Evolutionary conservation across 176 grass and related monocot species (phyloP).

Genomic region (Oropetium thomaeum): DNA sequence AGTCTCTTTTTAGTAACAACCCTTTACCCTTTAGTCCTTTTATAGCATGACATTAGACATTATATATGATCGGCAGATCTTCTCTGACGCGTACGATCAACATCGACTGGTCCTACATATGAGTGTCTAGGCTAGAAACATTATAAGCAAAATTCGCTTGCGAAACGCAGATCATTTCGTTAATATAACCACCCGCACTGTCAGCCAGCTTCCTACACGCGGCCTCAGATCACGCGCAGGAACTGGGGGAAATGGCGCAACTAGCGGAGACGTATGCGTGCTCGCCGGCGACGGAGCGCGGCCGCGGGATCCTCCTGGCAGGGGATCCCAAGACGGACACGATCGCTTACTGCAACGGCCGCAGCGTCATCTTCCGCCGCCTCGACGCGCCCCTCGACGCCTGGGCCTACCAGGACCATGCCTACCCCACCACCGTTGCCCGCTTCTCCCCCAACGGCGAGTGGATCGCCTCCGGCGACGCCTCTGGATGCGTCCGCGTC

Average conservation of each 20-base stretch:
- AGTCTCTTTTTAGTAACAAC: too few species aligned
- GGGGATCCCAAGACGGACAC: conserved; percentile 68
- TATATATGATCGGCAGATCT: too few species aligned
- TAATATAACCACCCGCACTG: conserved; percentile 15
- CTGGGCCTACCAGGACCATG: conserved; percentile 79
- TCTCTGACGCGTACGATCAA: not conserved
- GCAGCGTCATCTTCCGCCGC: conserved; percentile 84
- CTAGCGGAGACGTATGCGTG: conserved; percentile 91
- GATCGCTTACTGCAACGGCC: conserved; percentile 74
- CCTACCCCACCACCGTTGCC: conserved; percentile 78
- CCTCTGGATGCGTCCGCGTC: conserved; percentile 71
- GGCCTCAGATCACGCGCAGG: conserved; percentile 21
- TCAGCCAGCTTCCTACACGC: conserved; percentile 8
- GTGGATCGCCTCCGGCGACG: conserved; percentile 94
- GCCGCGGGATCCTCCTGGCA: conserved; percentile 77
- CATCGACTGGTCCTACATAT: not conserved
- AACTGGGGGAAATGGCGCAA: conserved; percentile 45
- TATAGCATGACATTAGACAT: too few species aligned
- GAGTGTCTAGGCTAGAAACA: not conserved
- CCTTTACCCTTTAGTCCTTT: too few species aligned
- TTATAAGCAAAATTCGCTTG: not conserved
- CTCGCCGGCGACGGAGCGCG: conserved; percentile 91
- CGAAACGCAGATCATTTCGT: not conserved
- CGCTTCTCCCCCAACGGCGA: conserved; percentile 96
- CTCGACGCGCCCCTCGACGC: conserved; percentile 69